Evolutionary conservation across 768 basidiomycete genomes (phyloP).

Genomic region (Asterophora parasitica): DNA sequence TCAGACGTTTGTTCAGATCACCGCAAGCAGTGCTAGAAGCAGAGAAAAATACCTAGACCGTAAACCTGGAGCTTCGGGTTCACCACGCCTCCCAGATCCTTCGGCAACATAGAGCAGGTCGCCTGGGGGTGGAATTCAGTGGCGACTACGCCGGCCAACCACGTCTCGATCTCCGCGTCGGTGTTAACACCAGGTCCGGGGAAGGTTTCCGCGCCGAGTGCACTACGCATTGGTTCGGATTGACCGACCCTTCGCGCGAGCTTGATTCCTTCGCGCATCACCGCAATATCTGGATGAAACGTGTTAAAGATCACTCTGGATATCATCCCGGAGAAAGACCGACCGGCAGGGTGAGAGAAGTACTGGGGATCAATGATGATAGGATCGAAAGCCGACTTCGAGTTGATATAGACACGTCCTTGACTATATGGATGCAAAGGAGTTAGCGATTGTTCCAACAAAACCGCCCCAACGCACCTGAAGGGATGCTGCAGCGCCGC

Average conservation of each 20-base stretch:
- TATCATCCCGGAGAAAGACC: not conserved
- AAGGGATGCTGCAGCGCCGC: constrained; percentile 63
- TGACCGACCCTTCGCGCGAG: constrained; percentile 52
- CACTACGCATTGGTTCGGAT: constrained; percentile 43
- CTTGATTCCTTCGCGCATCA: constrained; percentile 57
- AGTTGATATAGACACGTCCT: constrained; percentile 60
- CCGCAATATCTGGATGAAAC: constrained; percentile 31
- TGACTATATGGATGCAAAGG: constrained; percentile 26
- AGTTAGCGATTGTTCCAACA: not conserved
- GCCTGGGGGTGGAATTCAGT: constrained; percentile 61
- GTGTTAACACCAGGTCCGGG: constrained; percentile 48
- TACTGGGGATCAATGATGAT: constrained; percentile 67
- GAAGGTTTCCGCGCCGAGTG: constrained; percentile 39
- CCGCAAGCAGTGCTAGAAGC: too few relatives aligned
- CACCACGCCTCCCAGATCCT: constrained; percentile 53
- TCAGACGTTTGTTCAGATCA: not conserved
- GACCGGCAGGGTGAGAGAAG: constrained; percentile 50
- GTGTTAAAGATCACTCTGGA: not conserved
- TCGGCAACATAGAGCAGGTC: constrained; percentile 56
- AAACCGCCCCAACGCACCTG: constrained; percentile 27
- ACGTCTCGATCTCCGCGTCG: constrained; percentile 54
- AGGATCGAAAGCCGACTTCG: constrained; percentile 51
- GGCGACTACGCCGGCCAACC: constrained; percentile 36
- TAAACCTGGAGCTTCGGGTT: constrained; percentile 51
- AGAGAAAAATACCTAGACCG: constrained; percentile 31